A percentile compares a stretch with the other conserved stretches of the same genome.
phyloP scores from a whole-genome alignment of 2,329 filamentous ascomycete genomes.

The Paecilomyces variotii region DNA sequence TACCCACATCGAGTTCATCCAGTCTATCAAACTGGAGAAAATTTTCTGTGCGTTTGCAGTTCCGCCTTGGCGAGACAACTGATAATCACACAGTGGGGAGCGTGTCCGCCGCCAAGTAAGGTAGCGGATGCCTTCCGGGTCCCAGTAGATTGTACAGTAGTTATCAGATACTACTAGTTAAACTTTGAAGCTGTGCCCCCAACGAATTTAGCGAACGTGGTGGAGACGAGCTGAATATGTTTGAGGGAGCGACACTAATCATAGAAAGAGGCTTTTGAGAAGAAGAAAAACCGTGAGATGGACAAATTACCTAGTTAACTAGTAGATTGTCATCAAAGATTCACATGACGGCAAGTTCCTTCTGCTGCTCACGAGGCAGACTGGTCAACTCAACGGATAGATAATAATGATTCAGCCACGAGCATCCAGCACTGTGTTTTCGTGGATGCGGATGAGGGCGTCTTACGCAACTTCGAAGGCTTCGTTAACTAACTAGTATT shows the following conservation, averaged over 20 bases:
- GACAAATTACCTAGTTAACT: no score
- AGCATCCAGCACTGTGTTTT: no score
- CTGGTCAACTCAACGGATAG: no score
- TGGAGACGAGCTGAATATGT: neutral
- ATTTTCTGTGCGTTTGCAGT: neutral
- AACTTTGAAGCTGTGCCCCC: neutral
- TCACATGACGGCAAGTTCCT: no score
- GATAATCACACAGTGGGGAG: neutral
- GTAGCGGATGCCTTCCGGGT: neutral
- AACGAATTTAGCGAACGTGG: neutral
- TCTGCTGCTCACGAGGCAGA: no score
- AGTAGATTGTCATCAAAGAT: no score
- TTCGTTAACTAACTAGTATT: neutral
- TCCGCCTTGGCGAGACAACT: neutral
- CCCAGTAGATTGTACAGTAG: constrained; percentile 1
- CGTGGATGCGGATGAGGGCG: no score
- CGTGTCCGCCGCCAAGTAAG: neutral
- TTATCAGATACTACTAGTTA: constrained; percentile 12
- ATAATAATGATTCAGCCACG: no score
- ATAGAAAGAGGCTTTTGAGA: neutral
- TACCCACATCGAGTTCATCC: no score
- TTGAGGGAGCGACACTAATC: neutral
- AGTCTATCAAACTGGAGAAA: neutral
- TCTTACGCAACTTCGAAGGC: no score
- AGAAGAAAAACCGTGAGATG: no score